These are phyloP conservation scores for Cladosporium phlei DNA, from an alignment of 2,329 filamentous ascomycete genomes.

Conservation along the genomic window DNA sequence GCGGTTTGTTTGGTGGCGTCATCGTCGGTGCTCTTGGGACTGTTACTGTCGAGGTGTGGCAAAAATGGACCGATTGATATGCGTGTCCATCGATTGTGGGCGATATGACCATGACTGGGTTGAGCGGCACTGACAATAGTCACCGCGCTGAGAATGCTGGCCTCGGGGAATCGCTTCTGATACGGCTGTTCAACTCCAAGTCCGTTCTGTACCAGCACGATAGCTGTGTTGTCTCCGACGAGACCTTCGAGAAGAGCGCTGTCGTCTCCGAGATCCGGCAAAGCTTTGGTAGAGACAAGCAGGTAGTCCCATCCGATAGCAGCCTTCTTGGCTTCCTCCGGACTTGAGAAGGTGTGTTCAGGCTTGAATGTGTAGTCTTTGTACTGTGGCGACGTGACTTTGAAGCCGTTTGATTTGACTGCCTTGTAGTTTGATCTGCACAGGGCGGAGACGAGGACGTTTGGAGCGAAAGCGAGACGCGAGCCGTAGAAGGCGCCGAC, in stretches of 20 bases:
- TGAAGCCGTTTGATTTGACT: slow-evolving; percentile 58
- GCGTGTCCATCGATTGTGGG: slow-evolving; percentile 69
- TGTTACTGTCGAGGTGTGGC: slow-evolving; percentile 42
- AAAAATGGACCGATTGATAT: slow-evolving; percentile 65
- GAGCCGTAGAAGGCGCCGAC: slow-evolving; percentile 71
- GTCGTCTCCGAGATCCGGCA: slow-evolving; percentile 62
- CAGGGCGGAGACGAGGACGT: slow-evolving; percentile 62
- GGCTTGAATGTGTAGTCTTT: slow-evolving; percentile 63
- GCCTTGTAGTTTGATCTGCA: slow-evolving; percentile 69
- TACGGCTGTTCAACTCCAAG: slow-evolving; percentile 67
- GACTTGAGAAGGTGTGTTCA: slow-evolving; percentile 58
- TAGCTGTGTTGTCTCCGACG: slow-evolving; percentile 50
- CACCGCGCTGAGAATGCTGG: slow-evolving; percentile 62
- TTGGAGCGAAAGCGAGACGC: slow-evolving; percentile 50
- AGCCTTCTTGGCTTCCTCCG: slow-evolving; percentile 49
- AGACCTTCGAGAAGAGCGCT: slow-evolving; percentile 58
- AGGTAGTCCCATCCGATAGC: slow-evolving; percentile 58
- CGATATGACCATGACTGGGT: slow-evolving; percentile 56
- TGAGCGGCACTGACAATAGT: slow-evolving; percentile 67
- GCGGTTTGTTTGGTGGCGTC: slow-evolving; percentile 37
- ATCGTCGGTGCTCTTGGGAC: slow-evolving; percentile 23
- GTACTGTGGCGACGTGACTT: slow-evolving; percentile 61
- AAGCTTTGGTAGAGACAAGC: slow-evolving; percentile 65
- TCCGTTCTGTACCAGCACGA: slow-evolving; percentile 67
- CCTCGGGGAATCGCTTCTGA: slow-evolving; percentile 54